Conservation (phyloP, 1,139 yeast species). For the Yamadazyma pseudoaaseri region DNA sequence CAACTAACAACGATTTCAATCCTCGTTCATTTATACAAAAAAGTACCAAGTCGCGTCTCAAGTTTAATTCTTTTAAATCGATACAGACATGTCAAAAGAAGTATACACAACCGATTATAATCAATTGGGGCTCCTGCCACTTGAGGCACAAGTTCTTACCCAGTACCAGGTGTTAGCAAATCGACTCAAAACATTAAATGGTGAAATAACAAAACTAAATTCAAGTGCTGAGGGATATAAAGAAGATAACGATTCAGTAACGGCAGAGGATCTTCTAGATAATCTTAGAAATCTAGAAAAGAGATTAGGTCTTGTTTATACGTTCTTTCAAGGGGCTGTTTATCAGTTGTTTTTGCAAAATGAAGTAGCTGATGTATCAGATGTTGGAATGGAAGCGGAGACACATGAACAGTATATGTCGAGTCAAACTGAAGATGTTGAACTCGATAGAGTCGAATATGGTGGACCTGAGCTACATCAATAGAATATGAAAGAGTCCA, state of each 20-base stretch:
- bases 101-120: constrained; percentile 24
- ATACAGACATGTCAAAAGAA: constrained; percentile 11
- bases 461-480: too few relatives aligned
- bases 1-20: too few relatives aligned
- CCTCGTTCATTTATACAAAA: too few relatives aligned
- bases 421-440: too few relatives aligned
- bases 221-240: constrained; percentile 9
- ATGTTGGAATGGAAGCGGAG: constrained; percentile 7
- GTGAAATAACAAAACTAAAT: constrained; percentile 32
- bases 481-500: too few relatives aligned
- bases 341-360: constrained; percentile 45
- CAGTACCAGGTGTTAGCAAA: constrained; percentile 50
- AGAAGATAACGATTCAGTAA: constrained; percentile 14
- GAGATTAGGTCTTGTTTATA: constrained; percentile 63
- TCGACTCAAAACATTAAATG: constrained; percentile 35
- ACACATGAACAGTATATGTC: too few relatives aligned
- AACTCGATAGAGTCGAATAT: too few relatives aligned
- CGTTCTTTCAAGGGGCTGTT: constrained; percentile 68
- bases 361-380: constrained; percentile 9
- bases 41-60: too few relatives aligned
- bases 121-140: constrained; percentile 29
- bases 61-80: too few relatives aligned
- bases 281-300: constrained; percentile 59
- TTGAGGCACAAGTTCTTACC: constrained; percentile 40
- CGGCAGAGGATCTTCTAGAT: constrained; percentile 35